phyloP scores from a whole-genome alignment of 2,329 filamentous ascomycete species.

The Aspergillus arachidicola region DNA sequence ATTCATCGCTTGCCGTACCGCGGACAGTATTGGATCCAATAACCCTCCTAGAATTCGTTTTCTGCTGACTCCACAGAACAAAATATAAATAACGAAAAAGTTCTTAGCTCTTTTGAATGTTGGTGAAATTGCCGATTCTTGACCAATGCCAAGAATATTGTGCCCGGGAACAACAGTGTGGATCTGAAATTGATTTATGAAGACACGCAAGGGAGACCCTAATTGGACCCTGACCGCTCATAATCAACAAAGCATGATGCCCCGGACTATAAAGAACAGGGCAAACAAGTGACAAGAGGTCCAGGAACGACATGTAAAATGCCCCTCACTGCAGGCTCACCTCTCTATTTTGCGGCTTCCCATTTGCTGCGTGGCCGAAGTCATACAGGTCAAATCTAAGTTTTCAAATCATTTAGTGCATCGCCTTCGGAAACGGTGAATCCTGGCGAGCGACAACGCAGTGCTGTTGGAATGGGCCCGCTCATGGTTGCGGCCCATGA shows the following conservation, averaged over 20 bases:
- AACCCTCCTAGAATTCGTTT: background rate
- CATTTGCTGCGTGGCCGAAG: background rate
- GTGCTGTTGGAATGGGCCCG: background rate
- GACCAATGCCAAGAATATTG: background rate
- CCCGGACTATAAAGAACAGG: background rate
- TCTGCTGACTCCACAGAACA: background rate
- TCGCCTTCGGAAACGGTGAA: conserved; percentile 7
- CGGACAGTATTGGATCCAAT: background rate
- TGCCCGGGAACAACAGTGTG: background rate
- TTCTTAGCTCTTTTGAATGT: background rate
- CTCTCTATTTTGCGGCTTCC: background rate
- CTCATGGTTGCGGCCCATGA: background rate
- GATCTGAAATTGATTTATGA: background rate
- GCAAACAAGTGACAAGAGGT: background rate
- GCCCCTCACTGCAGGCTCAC: background rate
- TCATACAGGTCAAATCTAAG: background rate
- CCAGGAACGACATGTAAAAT: background rate
- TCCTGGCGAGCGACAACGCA: no score
- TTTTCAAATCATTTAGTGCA: background rate
- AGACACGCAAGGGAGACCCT: conserved; percentile 6
- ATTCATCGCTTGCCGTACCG: background rate
- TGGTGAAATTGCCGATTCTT: background rate
- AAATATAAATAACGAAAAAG: background rate
- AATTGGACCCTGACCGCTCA: background rate
- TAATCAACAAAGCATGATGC: background rate